Conservation (phyloP, 495 filamentous ascomycete species). For the Cairneyella variabilis region DNA sequence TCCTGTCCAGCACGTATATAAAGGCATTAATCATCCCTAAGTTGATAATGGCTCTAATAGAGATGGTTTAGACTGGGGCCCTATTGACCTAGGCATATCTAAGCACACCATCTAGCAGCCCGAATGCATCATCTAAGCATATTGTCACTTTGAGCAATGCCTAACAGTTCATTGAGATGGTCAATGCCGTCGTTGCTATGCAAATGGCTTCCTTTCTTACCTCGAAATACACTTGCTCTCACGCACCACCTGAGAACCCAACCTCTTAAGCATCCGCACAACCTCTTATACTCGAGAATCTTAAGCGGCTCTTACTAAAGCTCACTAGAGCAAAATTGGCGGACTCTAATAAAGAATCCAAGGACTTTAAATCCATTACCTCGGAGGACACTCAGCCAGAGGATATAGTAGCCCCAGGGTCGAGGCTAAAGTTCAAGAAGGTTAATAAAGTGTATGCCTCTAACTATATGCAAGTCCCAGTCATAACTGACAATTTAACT, state of each 20-base stretch:
- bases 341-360: not conserved
- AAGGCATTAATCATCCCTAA: not conserved
- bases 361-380: not conserved
- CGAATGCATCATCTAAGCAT: constrained; percentile 10
- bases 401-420: not conserved
- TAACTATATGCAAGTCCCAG: not conserved
- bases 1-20: not conserved
- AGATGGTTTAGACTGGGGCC: constrained; percentile 14
- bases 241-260: not conserved
- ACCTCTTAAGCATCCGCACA: not conserved
- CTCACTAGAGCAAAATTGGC: not conserved
- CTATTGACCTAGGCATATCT: constrained; percentile 1
- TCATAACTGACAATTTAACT: not conserved
- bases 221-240: constrained; percentile 5
- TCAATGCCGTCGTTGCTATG: constrained; percentile 9
- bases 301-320: constrained; percentile 8
- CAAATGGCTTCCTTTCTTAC: constrained; percentile 11
- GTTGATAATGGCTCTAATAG: constrained; percentile 15
- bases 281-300: not conserved
- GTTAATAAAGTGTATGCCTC: not conserved
- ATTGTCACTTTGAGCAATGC: constrained; percentile 10
- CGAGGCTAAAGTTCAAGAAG: not conserved
- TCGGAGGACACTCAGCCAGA: not conserved
- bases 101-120: constrained; percentile 16
- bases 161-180: constrained; percentile 13